Percentiles rank a stretch among this genome's conserved stretches.
These are phyloP conservation scores for Ophiostoma angusticollis DNA, from an alignment of 2,329 filamentous ascomycete genomes.

Conservation along the genomic window DNA sequence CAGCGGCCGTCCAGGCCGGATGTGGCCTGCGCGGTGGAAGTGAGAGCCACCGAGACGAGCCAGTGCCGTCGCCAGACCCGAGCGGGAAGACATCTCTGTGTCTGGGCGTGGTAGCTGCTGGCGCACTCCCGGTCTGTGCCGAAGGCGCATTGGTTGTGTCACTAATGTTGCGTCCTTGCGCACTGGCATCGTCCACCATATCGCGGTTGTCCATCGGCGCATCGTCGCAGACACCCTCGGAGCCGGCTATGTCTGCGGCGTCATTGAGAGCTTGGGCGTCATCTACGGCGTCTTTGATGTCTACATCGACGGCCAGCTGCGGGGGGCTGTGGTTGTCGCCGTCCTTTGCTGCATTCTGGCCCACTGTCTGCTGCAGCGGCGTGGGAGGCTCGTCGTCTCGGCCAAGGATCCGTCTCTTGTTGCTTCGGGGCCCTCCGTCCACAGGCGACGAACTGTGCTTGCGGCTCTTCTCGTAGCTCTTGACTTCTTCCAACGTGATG, in stretches of 20 bases:
- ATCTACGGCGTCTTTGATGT: background rate
- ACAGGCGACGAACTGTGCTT: slow-evolving; percentile 22
- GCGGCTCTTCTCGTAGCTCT: slow-evolving; percentile 19
- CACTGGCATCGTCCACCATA: background rate
- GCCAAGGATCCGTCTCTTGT: background rate
- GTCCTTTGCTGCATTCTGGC: too few species aligned
- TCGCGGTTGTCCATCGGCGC: background rate
- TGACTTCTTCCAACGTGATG: slow-evolving; percentile 29
- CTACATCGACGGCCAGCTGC: background rate
- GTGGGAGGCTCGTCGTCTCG: slow-evolving; percentile 13
- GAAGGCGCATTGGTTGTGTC: background rate
- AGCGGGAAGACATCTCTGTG: too few species aligned
- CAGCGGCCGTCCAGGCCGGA: slow-evolving; percentile 6
- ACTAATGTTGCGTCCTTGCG: background rate
- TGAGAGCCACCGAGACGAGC: slow-evolving; percentile 6
- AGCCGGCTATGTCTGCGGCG: too few species aligned
- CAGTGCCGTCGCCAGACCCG: background rate
- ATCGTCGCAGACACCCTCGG: too few species aligned
- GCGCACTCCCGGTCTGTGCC: background rate
- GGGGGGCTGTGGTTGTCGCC: background rate
- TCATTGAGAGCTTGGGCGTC: background rate
- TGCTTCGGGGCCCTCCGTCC: slow-evolving; percentile 12
- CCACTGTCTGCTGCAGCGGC: background rate
- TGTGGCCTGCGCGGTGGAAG: slow-evolving; percentile 10
- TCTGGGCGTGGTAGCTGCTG: background rate